These are phyloP conservation scores for Collybiopsis luxurians DNA, from an alignment of 768 basidiomycete genomes.

Conservation along the genomic window DNA sequence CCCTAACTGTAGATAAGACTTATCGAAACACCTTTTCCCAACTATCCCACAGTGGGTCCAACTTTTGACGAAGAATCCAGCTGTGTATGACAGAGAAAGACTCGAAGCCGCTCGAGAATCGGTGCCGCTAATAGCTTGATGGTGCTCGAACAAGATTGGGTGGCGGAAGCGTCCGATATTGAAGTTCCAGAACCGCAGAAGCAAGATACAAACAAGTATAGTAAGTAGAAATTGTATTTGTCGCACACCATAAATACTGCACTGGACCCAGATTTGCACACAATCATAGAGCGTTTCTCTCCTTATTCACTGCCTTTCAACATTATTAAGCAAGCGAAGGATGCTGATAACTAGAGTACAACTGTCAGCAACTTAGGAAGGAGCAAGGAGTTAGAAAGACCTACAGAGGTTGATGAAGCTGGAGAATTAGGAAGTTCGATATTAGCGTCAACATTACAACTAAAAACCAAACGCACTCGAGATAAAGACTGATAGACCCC, in stretches of 20 bases:
- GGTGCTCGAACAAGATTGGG: no score
- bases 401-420: conserved; percentile 88
- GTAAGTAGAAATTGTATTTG: neutral
- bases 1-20: no score
- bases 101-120: no score
- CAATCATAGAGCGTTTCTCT: neutral
- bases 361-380: neutral
- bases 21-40: no score
- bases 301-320: conserved; percentile 36
- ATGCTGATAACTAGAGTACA: conserved; percentile 69
- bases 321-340: conserved; percentile 71
- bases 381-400: conserved; percentile 23
- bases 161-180: no score
- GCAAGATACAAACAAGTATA: no score
- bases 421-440: conserved; percentile 11
- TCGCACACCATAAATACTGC: neutral
- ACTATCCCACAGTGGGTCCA: no score
- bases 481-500: conserved; percentile 89
- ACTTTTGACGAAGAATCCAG: no score
- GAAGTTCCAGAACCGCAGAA: no score
- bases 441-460: conserved; percentile 12
- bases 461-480: conserved; percentile 61
- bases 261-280: neutral
- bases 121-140: no score
- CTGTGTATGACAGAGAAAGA: no score